Evolutionary conservation across 176 grass and related monocot species (phyloP).

Genomic region (Stipa capillata): DNA sequence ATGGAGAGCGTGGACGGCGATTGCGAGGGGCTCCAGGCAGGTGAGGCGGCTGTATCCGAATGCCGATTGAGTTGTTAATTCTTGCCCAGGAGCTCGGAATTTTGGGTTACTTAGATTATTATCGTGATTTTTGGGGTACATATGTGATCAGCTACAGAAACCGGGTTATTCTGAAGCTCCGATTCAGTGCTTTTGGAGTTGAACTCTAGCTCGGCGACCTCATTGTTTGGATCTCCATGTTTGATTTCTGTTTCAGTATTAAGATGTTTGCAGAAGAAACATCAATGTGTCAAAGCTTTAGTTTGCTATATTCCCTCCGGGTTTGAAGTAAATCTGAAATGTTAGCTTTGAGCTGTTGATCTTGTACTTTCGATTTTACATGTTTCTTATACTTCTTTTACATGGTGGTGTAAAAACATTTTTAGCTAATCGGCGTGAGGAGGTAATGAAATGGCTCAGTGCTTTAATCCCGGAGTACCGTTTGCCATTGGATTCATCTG

Average conservation of each 20-base stretch:
- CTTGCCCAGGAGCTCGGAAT: not conserved
- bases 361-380: not conserved
- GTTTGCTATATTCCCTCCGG: not conserved
- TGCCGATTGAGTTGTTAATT: not conserved
- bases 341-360: not conserved
- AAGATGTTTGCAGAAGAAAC: not conserved
- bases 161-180: not conserved
- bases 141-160: not conserved
- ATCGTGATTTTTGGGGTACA: not conserved
- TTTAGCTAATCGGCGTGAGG: constrained; percentile 43
- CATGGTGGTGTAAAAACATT: not conserved
- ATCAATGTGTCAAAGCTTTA: not conserved
- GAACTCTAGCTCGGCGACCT: not conserved
- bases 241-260: not conserved
- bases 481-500: constrained; percentile 41
- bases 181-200: not conserved
- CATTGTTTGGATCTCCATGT: no score
- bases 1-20: constrained; percentile 77
- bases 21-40: constrained; percentile 37
- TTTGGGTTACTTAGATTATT: not conserved
- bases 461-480: constrained; percentile 49
- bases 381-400: not conserved
- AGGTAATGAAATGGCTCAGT: constrained; percentile 64
- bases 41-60: constrained; percentile 27
- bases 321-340: not conserved